Percentiles rank a stretch among this genome's conserved stretches.
phyloP scores from a whole-genome alignment of 2,329 filamentous ascomycete genomes.

The Camillea tinctor region DNA sequence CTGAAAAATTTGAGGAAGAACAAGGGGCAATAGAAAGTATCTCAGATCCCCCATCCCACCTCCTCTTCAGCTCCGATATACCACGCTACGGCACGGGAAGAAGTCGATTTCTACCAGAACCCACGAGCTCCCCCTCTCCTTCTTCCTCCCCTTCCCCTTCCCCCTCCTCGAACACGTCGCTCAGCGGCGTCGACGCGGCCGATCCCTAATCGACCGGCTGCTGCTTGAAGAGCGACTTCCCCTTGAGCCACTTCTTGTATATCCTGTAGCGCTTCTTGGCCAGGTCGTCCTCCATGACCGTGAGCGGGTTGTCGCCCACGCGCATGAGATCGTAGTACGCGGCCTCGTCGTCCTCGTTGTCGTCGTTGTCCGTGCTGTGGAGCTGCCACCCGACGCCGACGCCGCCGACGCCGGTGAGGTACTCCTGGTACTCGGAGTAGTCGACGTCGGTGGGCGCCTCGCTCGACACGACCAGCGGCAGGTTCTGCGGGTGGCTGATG shows the following conservation, averaged over 20 bases:
- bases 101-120: conserved; percentile 11
- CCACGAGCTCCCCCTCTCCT: not conserved
- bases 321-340: conserved; percentile 76
- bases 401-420: conserved; percentile 60
- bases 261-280: conserved; percentile 95
- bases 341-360: conserved; percentile 62
- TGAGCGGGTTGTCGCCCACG: conserved; percentile 79
- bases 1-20: not conserved
- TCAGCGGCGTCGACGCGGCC: conserved; percentile 19
- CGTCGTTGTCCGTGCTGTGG: conserved; percentile 15
- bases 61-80: not conserved
- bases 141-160: conserved; percentile 10
- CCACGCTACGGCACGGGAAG: not conserved
- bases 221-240: conserved; percentile 96
- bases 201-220: conserved; percentile 57
- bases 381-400: conserved; percentile 43
- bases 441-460: conserved; percentile 61
- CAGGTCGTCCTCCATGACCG: conserved; percentile 81
- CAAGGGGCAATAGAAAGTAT: too few species aligned
- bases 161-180: conserved; percentile 19
- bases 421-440: conserved; percentile 71
- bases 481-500: conserved; percentile 81
- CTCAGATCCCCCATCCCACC: too few species aligned
- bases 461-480: conserved; percentile 76
- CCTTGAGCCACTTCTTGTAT: conserved; percentile 90